Conservation (phyloP, 768 basidiomycete genomes). For the Tylopilus cervinicoccineus region DNA sequence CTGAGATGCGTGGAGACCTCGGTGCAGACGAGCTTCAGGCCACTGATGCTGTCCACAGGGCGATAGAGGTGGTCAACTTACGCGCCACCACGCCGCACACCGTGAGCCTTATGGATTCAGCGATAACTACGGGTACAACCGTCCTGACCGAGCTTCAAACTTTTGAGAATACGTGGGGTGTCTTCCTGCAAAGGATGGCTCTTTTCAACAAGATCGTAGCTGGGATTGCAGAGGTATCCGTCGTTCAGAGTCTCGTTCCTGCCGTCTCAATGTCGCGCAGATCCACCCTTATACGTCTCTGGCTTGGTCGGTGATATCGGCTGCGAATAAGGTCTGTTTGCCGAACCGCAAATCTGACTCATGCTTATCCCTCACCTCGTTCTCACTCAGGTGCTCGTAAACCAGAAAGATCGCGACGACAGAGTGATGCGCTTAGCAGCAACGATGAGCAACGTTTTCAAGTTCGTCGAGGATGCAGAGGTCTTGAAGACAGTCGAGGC, state of each 20-base stretch:
- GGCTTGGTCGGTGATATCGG: slow-evolving; percentile 23
- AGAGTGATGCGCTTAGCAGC: slow-evolving; percentile 17
- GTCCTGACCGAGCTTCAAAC: slow-evolving; percentile 4
- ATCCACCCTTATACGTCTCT: slow-evolving; percentile 17
- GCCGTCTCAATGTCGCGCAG: slow-evolving; percentile 4
- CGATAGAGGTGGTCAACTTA: background rate
- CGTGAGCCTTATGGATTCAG: background rate
- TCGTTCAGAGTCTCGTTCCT: background rate
- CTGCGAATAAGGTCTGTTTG: slow-evolving; percentile 14
- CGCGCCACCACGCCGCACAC: background rate
- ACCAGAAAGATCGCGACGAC: slow-evolving; percentile 15
- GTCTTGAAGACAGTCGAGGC: slow-evolving; percentile 7
- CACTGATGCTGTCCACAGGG: slow-evolving; percentile 7
- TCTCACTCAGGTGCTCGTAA: slow-evolving; percentile 12
- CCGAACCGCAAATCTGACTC: background rate
- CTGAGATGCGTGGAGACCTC: background rate
- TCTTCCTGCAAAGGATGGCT: slow-evolving; percentile 11
- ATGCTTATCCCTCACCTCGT: background rate
- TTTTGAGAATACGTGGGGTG: slow-evolving; percentile 17
- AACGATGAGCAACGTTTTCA: slow-evolving; percentile 11
- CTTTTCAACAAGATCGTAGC: slow-evolving; percentile 11
- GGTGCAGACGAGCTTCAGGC: slow-evolving; percentile 15
- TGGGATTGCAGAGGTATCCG: slow-evolving; percentile 12
- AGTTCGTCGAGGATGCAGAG: slow-evolving; percentile 11
- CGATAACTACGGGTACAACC: background rate